These are phyloP conservation scores for Cicer cuneatum DNA, from an alignment of 306 rosid genomes.

Conservation along the genomic window DNA sequence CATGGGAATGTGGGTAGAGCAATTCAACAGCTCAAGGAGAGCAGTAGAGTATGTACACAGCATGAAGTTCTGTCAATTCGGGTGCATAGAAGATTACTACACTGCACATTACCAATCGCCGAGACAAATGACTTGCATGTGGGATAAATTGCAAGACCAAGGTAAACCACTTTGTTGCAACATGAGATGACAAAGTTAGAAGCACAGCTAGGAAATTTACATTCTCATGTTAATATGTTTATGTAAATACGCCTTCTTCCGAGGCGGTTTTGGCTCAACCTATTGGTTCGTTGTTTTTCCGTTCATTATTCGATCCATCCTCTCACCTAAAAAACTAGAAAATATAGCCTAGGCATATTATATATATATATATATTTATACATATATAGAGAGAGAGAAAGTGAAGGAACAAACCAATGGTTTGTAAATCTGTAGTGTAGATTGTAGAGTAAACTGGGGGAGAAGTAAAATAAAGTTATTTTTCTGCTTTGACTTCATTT, in stretches of 20 bases:
- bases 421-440: conserved; percentile 36
- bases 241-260: conserved; percentile 51
- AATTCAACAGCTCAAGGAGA: conserved; percentile 65
- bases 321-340: conserved; percentile 16
- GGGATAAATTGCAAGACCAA: conserved; percentile 69
- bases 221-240: conserved; percentile 40
- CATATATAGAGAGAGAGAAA: not conserved
- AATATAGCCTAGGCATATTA: conserved; percentile 8
- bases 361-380: not conserved
- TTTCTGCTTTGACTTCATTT: conserved; percentile 31
- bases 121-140: conserved; percentile 88
- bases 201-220: conserved; percentile 52
- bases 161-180: conserved; percentile 85
- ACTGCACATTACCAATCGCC: conserved; percentile 96
- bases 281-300: conserved; percentile 41
- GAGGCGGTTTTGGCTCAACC: conserved; percentile 21
- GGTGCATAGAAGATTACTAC: conserved; percentile 82
- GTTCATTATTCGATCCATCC: conserved; percentile 5
- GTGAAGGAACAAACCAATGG: conserved; percentile 34
- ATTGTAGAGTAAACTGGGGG: conserved; percentile 13
- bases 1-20: conserved; percentile 97
- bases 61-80: conserved; percentile 81
- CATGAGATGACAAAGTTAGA: conserved; percentile 70
- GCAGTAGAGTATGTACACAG: conserved; percentile 72
- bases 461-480: conserved; percentile 20